Evolutionary conservation across 257 asterid genomes (phyloP).

Genomic region (Ilex asprella): DNA sequence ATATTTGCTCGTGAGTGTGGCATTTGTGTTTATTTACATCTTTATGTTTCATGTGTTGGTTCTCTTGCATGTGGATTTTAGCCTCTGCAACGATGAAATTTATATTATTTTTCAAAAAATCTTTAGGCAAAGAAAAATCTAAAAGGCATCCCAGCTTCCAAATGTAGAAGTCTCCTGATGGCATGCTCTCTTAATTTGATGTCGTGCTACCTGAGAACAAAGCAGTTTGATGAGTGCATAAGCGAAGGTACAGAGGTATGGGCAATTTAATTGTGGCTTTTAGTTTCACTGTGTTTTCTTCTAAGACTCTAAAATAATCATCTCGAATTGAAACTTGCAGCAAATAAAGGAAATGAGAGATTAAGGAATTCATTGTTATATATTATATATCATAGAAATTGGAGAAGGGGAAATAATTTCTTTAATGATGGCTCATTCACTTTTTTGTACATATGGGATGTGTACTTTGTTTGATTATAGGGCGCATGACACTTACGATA

Average conservation of each 20-base stretch:
- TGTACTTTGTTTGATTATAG: too few species aligned
- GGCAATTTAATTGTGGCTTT: background rate
- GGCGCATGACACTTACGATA: too few species aligned
- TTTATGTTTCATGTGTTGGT: slow-evolving; percentile 3
- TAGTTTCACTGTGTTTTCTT: too few species aligned
- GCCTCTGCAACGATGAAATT: slow-evolving; percentile 6
- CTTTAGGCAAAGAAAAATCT: slow-evolving; percentile 83
- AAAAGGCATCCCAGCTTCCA: slow-evolving; percentile 55
- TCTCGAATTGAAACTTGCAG: too few species aligned
- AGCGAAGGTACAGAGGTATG: slow-evolving; percentile 92
- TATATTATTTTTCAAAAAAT: slow-evolving; percentile 5
- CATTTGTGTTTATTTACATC: slow-evolving; percentile 10
- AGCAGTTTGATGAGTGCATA: slow-evolving; percentile 69
- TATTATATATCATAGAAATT: too few species aligned
- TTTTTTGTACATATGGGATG: too few species aligned
- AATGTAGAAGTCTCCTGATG: slow-evolving; percentile 53
- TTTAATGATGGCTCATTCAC: background rate
- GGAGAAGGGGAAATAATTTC: too few species aligned
- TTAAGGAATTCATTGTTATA: too few species aligned
- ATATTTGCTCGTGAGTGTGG: slow-evolving; percentile 70
- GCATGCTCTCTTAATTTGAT: slow-evolving; percentile 91
- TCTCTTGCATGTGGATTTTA: background rate
- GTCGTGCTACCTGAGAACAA: slow-evolving; percentile 91
- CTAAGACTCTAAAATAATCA: too few species aligned
- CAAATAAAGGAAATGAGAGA: too few species aligned